Evolutionary conservation across 225 moss, liverwort and hornwort species (phyloP), one percentile per base, ranked within the genome.

Genomic region (Climacium dendroides): DNA sequence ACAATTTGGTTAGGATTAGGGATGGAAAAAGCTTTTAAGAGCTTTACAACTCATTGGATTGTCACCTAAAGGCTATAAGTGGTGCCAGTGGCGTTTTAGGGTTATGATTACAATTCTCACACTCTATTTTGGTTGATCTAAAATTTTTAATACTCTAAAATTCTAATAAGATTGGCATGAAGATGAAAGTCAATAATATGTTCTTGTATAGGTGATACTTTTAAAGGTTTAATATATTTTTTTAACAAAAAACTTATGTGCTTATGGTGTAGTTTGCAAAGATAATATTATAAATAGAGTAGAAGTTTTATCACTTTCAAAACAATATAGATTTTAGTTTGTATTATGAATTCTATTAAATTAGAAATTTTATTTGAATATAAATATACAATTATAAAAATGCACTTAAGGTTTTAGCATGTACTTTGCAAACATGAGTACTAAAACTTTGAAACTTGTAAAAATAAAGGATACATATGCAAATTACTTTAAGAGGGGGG

Each of bases 401-500:
- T 12, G 1, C 24, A 39, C 3, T 67, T 13, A 10, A 24, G 4
- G 4, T 24, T 69, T 39, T 24, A 13, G 8, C 13, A 69, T 14
- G 4, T 13, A 23, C 4, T 37, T 39, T 39, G 24, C 7, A 22
- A 39, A 24, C 3, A 24, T 24, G 14, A 69, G 3, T 24, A 69
- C 11, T 4, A 25, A 39, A 69, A 13, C 13, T 13, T 39, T 14
- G 8, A 39, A 13, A 24, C 24, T 11, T 39, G 1, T 69, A 39
- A 69, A 39, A 39, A 69, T 13, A 24, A 1, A 4, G 15, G 0
- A 30, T 2, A 24, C 0, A 69, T 4, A 37, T 13, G 7, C 1
- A 0, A n/a, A 67, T 67, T 37, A 37, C 7, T 23, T 13, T 4
- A 4, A 7, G 7, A 3, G 1, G 2, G 7, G 12, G n/a, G n/a